Evolutionary conservation across 345 rosid species (phyloP).

Genomic region (Streptanthus diversifolius): DNA sequence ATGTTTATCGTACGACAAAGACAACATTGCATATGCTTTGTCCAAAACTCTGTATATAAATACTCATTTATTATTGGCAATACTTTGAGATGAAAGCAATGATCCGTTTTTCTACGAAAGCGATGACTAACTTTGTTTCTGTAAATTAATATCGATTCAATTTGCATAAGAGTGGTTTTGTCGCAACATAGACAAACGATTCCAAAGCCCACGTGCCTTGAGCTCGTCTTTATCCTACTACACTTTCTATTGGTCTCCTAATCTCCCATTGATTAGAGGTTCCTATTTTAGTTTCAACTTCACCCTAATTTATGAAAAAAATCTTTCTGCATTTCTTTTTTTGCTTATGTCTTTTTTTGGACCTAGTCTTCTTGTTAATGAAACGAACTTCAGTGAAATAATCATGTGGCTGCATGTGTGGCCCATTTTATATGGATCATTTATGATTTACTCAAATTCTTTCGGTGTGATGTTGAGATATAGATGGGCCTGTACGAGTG

Average conservation of each 20-base stretch:
- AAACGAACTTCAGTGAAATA: neutral
- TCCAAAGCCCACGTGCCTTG: slow-evolving; percentile 27
- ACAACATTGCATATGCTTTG: slow-evolving; percentile 23
- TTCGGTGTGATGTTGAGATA: no score
- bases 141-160: slow-evolving; percentile 5
- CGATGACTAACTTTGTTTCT: slow-evolving; percentile 13
- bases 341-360: neutral
- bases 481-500: no score
- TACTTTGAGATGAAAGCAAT: slow-evolving; percentile 10
- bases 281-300: slow-evolving; percentile 1
- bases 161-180: slow-evolving; percentile 23
- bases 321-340: neutral
- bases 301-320: neutral
- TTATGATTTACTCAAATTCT: neutral
- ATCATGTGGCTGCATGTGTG: neutral
- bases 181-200: slow-evolving; percentile 23
- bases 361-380: neutral
- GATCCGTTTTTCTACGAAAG: slow-evolving; percentile 11
- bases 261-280: slow-evolving; percentile 22
- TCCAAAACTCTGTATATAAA: neutral
- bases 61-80: neutral
- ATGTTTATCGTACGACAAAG: neutral
- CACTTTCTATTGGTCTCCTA: slow-evolving; percentile 28
- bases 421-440: neutral
- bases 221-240: slow-evolving; percentile 25